Conservation (phyloP, 176 grass and related monocot species). For the Ensete ventricosum region DNA sequence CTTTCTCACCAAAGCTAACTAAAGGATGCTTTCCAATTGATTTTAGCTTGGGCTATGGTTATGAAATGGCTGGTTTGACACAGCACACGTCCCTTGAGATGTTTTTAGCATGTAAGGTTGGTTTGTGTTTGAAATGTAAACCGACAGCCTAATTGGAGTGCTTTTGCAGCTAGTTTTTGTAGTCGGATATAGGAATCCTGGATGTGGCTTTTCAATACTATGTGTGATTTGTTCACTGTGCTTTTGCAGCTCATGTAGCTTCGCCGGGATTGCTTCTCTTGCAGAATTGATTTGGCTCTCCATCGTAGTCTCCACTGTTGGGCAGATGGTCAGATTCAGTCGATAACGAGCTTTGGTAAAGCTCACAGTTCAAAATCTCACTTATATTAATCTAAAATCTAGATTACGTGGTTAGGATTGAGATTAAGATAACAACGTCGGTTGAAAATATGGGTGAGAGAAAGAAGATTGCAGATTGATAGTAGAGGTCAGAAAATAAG, state of each 20-base stretch:
- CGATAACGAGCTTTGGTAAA: too few species aligned
- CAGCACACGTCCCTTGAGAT: background rate
- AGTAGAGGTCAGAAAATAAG: too few species aligned
- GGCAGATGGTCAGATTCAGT: too few species aligned
- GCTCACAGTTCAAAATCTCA: too few species aligned
- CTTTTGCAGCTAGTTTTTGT: background rate
- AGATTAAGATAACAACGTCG: too few species aligned
- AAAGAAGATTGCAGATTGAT: too few species aligned
- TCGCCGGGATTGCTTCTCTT: background rate
- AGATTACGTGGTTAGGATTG: too few species aligned
- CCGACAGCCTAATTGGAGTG: background rate
- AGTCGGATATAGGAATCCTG: background rate
- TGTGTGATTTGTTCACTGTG: background rate
- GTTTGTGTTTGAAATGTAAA: background rate
- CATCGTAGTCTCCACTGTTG: too few species aligned
- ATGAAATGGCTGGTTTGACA: background rate
- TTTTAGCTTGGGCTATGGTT: constrained; percentile 1
- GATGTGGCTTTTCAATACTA: background rate
- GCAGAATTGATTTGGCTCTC: too few species aligned
- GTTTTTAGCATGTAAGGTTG: background rate
- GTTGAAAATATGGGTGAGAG: too few species aligned
- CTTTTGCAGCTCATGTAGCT: background rate
- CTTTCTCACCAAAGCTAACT: constrained; percentile 7
- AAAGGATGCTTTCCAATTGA: background rate
- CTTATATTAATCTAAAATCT: too few species aligned